Evolutionary conservation across 176 grass and related monocot genomes (phyloP).

Genomic region (Elaeis guineensis): DNA sequence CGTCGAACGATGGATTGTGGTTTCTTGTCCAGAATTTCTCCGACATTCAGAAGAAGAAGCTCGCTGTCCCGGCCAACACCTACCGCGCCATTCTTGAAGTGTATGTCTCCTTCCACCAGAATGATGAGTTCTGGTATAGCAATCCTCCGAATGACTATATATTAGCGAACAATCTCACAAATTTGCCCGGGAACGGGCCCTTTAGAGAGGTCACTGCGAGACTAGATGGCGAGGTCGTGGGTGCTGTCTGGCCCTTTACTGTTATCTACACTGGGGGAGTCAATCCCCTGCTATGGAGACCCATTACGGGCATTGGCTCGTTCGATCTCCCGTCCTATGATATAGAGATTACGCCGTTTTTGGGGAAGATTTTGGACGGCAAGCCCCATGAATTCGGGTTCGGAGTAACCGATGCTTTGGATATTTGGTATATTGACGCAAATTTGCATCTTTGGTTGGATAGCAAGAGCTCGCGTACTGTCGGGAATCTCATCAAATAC

Average conservation of each 20-base stretch:
- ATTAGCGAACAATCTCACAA: constrained; percentile 30
- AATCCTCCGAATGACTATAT: constrained; percentile 27
- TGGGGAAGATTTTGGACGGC: constrained; percentile 52
- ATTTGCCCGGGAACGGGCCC: constrained; percentile 23
- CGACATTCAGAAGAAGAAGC: constrained; percentile 29
- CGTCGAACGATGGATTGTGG: constrained; percentile 61
- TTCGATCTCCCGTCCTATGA: constrained; percentile 77
- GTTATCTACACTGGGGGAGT: constrained; percentile 77
- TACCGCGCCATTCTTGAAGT: constrained; percentile 73
- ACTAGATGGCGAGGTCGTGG: constrained; percentile 52
- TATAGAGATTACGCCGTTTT: constrained; percentile 70
- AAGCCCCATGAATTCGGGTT: constrained; percentile 44
- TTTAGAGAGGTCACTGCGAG: constrained; percentile 66
- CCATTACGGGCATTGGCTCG: constrained; percentile 72
- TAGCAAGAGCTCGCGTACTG: constrained; percentile 23
- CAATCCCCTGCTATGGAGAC: constrained; percentile 56
- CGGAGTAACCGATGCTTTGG: constrained; percentile 47
- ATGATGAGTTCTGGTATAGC: constrained; percentile 83
- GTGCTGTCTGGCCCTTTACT: constrained; percentile 78
- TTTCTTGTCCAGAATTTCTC: constrained; percentile 41
- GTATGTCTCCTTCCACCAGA: constrained; percentile 51
- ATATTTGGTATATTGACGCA: constrained; percentile 62
- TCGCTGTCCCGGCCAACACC: constrained; percentile 44
- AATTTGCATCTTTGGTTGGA: constrained; percentile 94
- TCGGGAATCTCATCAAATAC: constrained; percentile 34